A percentile compares a stretch with the other conserved stretches of the same genome.
These are phyloP conservation scores for Erythrobasidium yunnanense DNA, from an alignment of 768 basidiomycete genomes.

Conservation along the genomic window DNA sequence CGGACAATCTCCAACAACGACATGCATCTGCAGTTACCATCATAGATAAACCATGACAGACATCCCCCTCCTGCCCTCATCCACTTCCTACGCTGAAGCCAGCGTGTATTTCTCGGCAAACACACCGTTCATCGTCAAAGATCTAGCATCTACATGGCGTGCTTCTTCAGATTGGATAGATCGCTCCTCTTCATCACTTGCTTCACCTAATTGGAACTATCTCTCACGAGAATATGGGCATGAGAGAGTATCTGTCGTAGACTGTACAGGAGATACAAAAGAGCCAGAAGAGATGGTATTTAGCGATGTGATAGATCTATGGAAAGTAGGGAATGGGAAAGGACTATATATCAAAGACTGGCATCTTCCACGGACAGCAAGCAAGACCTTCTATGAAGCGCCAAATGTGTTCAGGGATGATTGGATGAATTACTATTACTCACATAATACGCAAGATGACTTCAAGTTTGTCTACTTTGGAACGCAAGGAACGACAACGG, in stretches of 20 bases:
- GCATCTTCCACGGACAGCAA: slow-evolving; percentile 5
- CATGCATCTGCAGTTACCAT: no score
- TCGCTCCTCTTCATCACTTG: neutral
- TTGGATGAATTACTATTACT: slow-evolving; percentile 34
- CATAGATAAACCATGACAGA: neutral
- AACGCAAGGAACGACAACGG: slow-evolving; percentile 29
- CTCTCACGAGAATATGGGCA: neutral
- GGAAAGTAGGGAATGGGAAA: slow-evolving; percentile 6
- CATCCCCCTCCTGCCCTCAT: neutral
- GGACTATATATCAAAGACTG: slow-evolving; percentile 23
- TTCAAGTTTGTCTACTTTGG: slow-evolving; percentile 36
- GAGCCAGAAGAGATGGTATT: slow-evolving; percentile 11
- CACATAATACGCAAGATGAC: slow-evolving; percentile 25
- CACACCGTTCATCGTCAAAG: slow-evolving; percentile 19
- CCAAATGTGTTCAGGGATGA: slow-evolving; percentile 31
- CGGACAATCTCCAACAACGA: no score
- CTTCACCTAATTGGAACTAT: slow-evolving; percentile 1
- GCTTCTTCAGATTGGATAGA: neutral
- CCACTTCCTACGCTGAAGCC: neutral
- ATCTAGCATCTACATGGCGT: neutral
- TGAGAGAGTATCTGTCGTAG: neutral
- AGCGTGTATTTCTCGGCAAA: slow-evolving; percentile 6
- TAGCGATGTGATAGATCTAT: neutral
- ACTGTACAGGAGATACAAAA: neutral
- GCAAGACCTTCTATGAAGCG: slow-evolving; percentile 27